Evolutionary conservation across 768 basidiomycete genomes (phyloP).

Genomic region (Suillus sp.): DNA sequence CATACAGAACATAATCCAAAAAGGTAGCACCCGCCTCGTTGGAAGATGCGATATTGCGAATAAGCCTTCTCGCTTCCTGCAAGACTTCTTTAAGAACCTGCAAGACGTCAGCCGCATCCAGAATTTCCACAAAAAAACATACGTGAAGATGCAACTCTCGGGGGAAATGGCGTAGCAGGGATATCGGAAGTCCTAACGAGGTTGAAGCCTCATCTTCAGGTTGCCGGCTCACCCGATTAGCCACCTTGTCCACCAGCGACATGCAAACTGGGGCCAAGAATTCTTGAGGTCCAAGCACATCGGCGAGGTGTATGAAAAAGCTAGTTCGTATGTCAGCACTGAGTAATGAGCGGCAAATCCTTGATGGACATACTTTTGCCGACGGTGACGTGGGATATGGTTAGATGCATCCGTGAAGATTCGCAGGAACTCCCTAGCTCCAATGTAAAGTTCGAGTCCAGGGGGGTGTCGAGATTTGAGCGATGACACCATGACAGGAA

Average conservation of each 20-base stretch:
- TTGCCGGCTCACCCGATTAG: slow-evolving; percentile 69
- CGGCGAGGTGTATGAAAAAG: slow-evolving; percentile 87
- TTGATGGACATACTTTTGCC: slow-evolving; percentile 64
- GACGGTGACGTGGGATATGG: slow-evolving; percentile 91
- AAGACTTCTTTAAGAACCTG: slow-evolving; percentile 68
- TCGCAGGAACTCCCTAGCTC: slow-evolving; percentile 77
- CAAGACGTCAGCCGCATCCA: not conserved
- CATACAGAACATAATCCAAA: slow-evolving; percentile 60
- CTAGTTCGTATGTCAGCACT: slow-evolving; percentile 39
- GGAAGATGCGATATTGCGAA: slow-evolving; percentile 43
- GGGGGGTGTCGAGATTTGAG: slow-evolving; percentile 58
- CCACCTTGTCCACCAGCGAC: slow-evolving; percentile 79
- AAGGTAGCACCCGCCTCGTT: slow-evolving; percentile 46
- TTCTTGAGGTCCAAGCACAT: slow-evolving; percentile 75
- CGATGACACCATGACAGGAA: slow-evolving; percentile 89
- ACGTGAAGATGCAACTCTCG: slow-evolving; percentile 55
- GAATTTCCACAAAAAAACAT: slow-evolving; percentile 22
- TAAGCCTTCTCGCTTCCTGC: slow-evolving; percentile 64
- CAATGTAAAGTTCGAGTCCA: slow-evolving; percentile 63
- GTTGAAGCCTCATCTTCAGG: slow-evolving; percentile 56
- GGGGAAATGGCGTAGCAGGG: slow-evolving; percentile 60
- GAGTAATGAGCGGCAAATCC: not conserved
- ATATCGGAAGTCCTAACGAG: slow-evolving; percentile 66
- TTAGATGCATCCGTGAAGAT: slow-evolving; percentile 93
- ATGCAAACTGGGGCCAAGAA: slow-evolving; percentile 84